These are phyloP conservation scores for Phytopythium kandeliae DNA, from an alignment of 352 stramenopile genomes.

Conservation along the genomic window DNA sequence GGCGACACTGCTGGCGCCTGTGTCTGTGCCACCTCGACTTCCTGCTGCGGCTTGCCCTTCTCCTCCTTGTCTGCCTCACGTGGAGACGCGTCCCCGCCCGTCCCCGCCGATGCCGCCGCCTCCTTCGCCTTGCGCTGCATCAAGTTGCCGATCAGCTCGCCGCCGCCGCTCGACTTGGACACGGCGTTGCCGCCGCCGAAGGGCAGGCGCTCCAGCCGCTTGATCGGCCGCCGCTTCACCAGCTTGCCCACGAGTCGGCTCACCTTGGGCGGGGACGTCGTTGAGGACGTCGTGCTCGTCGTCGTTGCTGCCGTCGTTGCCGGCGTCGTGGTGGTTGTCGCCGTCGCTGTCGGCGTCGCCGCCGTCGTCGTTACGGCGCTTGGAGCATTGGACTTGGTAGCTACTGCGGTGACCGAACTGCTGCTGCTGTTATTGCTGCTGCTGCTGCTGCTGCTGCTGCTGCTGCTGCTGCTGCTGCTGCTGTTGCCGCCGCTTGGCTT, in stretches of 20 bases:
- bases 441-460: not conserved
- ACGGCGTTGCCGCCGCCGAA: conserved; percentile 46
- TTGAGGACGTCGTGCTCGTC: conserved; percentile 7
- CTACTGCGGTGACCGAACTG: no score
- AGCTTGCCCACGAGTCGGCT: conserved; percentile 20
- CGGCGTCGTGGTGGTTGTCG: conserved; percentile 5
- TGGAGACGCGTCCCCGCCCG: conserved; percentile 11
- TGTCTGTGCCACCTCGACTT: no score
- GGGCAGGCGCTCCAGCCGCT: conserved; percentile 67
- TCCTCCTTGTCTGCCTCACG: conserved; percentile 5
- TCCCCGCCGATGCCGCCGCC: conserved; percentile 14
- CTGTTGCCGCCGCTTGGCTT: conserved; percentile 25
- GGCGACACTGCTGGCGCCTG: no score
- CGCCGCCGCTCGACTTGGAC: conserved; percentile 49
- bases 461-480: no score
- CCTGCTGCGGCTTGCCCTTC: no score
- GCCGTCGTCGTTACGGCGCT: not conserved
- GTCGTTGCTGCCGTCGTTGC: conserved; percentile 3
- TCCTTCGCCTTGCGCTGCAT: conserved; percentile 64
- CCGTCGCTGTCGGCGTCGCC: conserved; percentile 7
- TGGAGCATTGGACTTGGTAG: conserved; percentile 1
- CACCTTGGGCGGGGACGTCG: conserved; percentile 18
- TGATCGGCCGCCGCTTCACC: conserved; percentile 68
- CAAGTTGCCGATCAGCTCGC: conserved; percentile 75
- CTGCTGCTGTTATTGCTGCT: not conserved